phyloP scores from a whole-genome alignment of 108 stramenopile species.

The Pseudonitzschia multistriata region DNA sequence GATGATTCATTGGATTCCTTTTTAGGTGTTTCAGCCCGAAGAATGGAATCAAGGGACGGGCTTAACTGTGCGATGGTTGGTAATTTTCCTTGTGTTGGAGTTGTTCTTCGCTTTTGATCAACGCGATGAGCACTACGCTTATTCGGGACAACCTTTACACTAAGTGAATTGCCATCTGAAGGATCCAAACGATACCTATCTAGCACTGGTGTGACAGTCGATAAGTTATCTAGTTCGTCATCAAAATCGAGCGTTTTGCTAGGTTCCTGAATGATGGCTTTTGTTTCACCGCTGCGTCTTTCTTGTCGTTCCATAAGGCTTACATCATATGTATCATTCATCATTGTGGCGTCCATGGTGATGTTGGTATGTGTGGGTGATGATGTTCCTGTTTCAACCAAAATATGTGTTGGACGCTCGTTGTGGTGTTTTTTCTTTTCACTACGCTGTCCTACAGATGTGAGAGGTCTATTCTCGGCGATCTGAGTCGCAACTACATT shows the following conservation, averaged over 20 bases:
- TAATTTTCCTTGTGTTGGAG: not conserved
- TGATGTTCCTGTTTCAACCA: slow-evolving; percentile 11
- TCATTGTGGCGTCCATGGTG: slow-evolving; percentile 40
- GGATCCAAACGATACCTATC: slow-evolving; percentile 46
- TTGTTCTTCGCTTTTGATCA: slow-evolving; percentile 7
- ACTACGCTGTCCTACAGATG: not conserved
- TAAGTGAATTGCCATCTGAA: slow-evolving; percentile 34
- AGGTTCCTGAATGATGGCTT: not conserved
- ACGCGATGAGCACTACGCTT: slow-evolving; percentile 23
- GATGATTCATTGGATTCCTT: not conserved
- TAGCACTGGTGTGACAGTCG: slow-evolving; percentile 42
- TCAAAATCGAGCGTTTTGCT: slow-evolving; percentile 11
- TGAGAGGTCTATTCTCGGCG: slow-evolving; percentile 13
- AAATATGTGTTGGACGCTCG: slow-evolving; percentile 23
- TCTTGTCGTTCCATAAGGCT: slow-evolving; percentile 4
- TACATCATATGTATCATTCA: slow-evolving; percentile 25
- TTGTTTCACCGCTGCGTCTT: not conserved
- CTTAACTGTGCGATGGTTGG: slow-evolving; percentile 10
- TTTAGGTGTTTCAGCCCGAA: slow-evolving; percentile 12
- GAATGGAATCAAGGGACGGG: slow-evolving; percentile 3
- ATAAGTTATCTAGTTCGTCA: slow-evolving; percentile 28
- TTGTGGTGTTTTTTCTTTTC: not conserved
- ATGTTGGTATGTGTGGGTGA: slow-evolving; percentile 43
- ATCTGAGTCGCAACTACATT: slow-evolving; percentile 32
- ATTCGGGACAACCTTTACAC: slow-evolving; percentile 55